A percentile compares a stretch with the other conserved stretches of the same genome.
Evolutionary conservation across 1,284 basidiomycete species (phyloP).

Genomic region (Malassezia yamatoensis): DNA sequence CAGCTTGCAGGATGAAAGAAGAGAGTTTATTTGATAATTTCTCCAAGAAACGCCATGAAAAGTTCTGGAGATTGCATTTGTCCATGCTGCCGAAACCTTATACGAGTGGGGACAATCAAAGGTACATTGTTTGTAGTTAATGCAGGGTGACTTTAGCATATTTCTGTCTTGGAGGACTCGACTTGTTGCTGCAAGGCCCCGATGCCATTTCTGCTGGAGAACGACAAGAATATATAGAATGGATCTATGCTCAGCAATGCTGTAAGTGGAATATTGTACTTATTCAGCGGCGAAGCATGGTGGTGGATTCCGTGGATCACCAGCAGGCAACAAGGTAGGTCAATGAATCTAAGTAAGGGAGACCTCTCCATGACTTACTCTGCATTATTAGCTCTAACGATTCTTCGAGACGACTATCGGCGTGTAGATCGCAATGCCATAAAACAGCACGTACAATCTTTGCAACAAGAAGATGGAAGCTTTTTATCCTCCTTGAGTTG

Average conservation of each 20-base stretch:
- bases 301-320: conserved; percentile 32
- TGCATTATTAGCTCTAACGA: conserved; percentile 31
- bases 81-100: conserved; percentile 36
- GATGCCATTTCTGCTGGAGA: conserved; percentile 18
- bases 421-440: conserved; percentile 24
- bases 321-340: background rate
- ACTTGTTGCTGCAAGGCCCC: conserved; percentile 26
- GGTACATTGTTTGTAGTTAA: conserved; percentile 13
- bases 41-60: conserved; percentile 23
- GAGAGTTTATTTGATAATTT: background rate
- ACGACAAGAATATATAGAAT: conserved; percentile 50
- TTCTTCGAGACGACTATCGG: conserved; percentile 31
- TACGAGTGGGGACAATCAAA: conserved; percentile 35
- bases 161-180: conserved; percentile 37
- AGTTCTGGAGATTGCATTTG: conserved; percentile 35
- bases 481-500: conserved; percentile 64
- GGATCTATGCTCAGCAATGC: conserved; percentile 78
- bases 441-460: conserved; percentile 9
- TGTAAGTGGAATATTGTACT: conserved; percentile 13
- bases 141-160: conserved; percentile 38
- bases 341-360: background rate
- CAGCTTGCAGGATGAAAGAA: background rate
- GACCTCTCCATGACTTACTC: conserved; percentile 42
- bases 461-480: conserved; percentile 51
- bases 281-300: background rate